A percentile compares a stretch with the other conserved stretches of the same genome.
These are phyloP conservation scores for Globisporangium viniferum DNA, from an alignment of 352 stramenopile genomes.

Conservation along the genomic window DNA sequence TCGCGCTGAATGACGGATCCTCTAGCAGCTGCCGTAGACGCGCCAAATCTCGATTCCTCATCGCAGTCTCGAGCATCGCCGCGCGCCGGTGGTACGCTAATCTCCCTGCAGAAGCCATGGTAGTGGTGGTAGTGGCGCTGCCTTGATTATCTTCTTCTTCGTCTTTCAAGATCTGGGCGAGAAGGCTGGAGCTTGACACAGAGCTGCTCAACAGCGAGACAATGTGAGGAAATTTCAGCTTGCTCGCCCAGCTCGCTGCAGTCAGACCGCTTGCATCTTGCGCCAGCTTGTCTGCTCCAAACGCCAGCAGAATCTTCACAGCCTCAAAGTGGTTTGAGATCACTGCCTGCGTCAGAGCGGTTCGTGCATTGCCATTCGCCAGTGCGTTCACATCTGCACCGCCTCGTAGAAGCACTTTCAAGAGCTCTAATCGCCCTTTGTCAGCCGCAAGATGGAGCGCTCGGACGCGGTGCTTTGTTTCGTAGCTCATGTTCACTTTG, in stretches of 20 bases:
- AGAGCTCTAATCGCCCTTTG: slow-evolving; percentile 37
- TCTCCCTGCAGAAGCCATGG: neutral
- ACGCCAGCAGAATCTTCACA: slow-evolving; percentile 38
- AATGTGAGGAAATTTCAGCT: slow-evolving; percentile 27
- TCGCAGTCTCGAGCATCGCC: slow-evolving; percentile 34
- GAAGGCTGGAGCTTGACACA: slow-evolving; percentile 19
- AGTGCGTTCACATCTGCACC: slow-evolving; percentile 34
- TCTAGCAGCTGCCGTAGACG: slow-evolving; percentile 34
- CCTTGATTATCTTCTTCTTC: slow-evolving; percentile 23
- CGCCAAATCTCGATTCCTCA: slow-evolving; percentile 28
- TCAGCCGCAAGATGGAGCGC: slow-evolving; percentile 44
- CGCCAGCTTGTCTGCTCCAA: slow-evolving; percentile 27
- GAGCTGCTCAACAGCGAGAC: slow-evolving; percentile 29
- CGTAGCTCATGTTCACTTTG: slow-evolving; percentile 28
- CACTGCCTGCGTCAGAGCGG: slow-evolving; percentile 49
- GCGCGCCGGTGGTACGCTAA: slow-evolving; percentile 16
- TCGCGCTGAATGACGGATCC: slow-evolving; percentile 33
- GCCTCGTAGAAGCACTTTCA: slow-evolving; percentile 37
- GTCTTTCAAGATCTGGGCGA: slow-evolving; percentile 39
- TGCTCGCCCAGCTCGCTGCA: slow-evolving; percentile 36
- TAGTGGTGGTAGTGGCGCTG: neutral
- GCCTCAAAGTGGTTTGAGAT: slow-evolving; percentile 37
- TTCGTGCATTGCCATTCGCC: slow-evolving; percentile 24
- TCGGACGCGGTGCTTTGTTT: slow-evolving; percentile 33
- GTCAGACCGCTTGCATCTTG: slow-evolving; percentile 24